Conservation (phyloP, 768 basidiomycete genomes). For the Suillus variegatus region DNA sequence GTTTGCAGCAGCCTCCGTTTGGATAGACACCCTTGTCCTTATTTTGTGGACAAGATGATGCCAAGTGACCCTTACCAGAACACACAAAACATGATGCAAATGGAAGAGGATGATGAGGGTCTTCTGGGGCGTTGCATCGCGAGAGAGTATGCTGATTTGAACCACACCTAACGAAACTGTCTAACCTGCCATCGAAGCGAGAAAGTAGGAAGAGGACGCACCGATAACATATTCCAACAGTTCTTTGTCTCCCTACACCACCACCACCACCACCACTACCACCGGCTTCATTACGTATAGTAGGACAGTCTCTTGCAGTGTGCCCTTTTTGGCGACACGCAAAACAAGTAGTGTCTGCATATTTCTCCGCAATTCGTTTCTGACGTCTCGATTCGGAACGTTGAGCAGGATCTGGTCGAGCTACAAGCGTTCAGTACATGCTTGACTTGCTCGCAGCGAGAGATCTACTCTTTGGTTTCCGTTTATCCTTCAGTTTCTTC, state of each 20-base stretch:
- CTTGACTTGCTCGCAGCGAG: conserved; percentile 6
- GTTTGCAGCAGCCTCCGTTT: conserved; percentile 87
- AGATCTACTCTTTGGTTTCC: conserved; percentile 24
- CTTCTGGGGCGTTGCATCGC: conserved; percentile 66
- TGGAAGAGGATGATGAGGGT: conserved; percentile 70
- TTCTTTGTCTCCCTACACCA: conserved; percentile 24
- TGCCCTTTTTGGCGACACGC: conserved; percentile 86
- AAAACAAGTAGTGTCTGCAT: conserved; percentile 72
- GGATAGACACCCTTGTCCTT: conserved; percentile 82
- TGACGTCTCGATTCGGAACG: conserved; percentile 63
- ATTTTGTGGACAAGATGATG: conserved; percentile 81
- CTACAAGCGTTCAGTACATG: conserved; percentile 11
- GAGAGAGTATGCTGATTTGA: conserved; percentile 77
- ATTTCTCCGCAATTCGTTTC: conserved; percentile 59
- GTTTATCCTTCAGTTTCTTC: conserved; percentile 31
- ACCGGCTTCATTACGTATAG: conserved; percentile 24
- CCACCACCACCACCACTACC: conserved; percentile 16
- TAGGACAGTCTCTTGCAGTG: conserved; percentile 79
- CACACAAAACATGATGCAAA: conserved; percentile 95
- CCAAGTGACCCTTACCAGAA: conserved; percentile 79
- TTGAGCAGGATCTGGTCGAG: conserved; percentile 21
- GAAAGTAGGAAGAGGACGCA: conserved; percentile 28
- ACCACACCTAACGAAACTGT: conserved; percentile 61
- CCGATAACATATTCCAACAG: conserved; percentile 74
- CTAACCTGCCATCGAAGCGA: not conserved